Evolutionary conservation across 192 early-diverging fungal species (phyloP).

Genomic region (Mortierella claussenii): DNA sequence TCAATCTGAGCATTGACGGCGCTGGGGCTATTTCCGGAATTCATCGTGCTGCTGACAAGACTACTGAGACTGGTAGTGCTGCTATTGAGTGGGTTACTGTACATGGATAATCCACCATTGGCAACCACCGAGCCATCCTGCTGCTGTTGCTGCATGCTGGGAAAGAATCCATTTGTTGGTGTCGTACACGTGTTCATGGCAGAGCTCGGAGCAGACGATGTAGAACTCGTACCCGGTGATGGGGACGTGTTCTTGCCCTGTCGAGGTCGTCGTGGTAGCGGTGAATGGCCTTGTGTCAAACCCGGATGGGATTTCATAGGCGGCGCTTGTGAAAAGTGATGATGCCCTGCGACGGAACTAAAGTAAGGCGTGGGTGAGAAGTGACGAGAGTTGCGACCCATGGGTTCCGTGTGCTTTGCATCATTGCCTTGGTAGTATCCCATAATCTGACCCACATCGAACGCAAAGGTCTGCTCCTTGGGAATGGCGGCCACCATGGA

Average conservation of each 20-base stretch:
- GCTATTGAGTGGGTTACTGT: neutral
- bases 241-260: slow-evolving; percentile 34
- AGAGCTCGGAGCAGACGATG: neutral
- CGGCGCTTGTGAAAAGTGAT: slow-evolving; percentile 10
- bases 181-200: neutral
- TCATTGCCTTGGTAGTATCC: slow-evolving; percentile 33
- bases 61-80: neutral
- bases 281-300: slow-evolving; percentile 36
- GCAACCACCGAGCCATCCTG: no score
- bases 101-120: neutral
- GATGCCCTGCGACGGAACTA: slow-evolving; percentile 15
- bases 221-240: slow-evolving; percentile 9
- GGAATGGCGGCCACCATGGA: slow-evolving; percentile 14
- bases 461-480: slow-evolving; percentile 44
- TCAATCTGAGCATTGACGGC: neutral
- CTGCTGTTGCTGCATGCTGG: neutral
- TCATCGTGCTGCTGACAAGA: neutral
- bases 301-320: slow-evolving; percentile 37
- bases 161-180: slow-evolving; percentile 11
- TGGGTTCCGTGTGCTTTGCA: slow-evolving; percentile 8
- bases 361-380: slow-evolving; percentile 50
- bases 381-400: slow-evolving; percentile 44
- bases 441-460: slow-evolving; percentile 43
- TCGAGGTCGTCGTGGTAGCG: slow-evolving; percentile 34
- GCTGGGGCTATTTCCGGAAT: neutral